Percentiles rank a stretch among this genome's conserved stretches.
These are phyloP conservation scores for Lyophyllum decastes DNA, from an alignment of 768 basidiomycete genomes.

Conservation along the genomic window DNA sequence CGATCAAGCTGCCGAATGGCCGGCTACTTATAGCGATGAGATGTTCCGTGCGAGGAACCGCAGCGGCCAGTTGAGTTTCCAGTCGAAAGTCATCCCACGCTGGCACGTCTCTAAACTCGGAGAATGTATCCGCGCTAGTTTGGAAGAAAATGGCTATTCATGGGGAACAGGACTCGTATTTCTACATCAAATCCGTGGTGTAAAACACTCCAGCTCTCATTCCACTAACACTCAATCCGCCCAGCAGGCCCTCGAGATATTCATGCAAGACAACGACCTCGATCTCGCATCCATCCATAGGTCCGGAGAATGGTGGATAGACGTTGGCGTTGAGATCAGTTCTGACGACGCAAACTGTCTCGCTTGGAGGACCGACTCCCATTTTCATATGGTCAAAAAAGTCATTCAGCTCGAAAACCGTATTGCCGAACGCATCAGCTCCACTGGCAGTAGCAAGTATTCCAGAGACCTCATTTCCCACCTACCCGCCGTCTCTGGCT, in stretches of 20 bases:
- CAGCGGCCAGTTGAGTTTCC: constrained; percentile 18
- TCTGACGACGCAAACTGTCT: constrained; percentile 7
- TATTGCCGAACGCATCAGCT: neutral
- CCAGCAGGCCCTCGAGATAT: neutral
- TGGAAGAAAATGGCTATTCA: neutral
- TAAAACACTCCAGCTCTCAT: constrained; percentile 23
- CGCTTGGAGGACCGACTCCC: constrained; percentile 12
- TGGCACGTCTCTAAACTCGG: constrained; percentile 9
- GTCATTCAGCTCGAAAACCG: neutral
- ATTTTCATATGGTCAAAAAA: constrained; percentile 1
- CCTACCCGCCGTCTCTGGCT: constrained; percentile 14
- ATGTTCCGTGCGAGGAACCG: constrained; percentile 18
- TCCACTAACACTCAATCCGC: neutral
- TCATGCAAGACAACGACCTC: neutral
- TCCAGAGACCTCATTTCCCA: constrained; percentile 14
- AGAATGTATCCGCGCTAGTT: constrained; percentile 11
- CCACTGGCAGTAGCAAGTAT: constrained; percentile 6
- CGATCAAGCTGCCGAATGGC: constrained; percentile 22
- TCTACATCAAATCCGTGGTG: constrained; percentile 28
- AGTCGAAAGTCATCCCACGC: constrained; percentile 17
- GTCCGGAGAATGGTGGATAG: constrained; percentile 20
- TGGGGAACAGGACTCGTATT: constrained; percentile 25
- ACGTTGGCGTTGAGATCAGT: constrained; percentile 22
- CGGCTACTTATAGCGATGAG: constrained; percentile 21
- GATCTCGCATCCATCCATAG: neutral